Conservation (phyloP, 176 grass and related monocot genomes). For the Ananas comosus region DNA sequence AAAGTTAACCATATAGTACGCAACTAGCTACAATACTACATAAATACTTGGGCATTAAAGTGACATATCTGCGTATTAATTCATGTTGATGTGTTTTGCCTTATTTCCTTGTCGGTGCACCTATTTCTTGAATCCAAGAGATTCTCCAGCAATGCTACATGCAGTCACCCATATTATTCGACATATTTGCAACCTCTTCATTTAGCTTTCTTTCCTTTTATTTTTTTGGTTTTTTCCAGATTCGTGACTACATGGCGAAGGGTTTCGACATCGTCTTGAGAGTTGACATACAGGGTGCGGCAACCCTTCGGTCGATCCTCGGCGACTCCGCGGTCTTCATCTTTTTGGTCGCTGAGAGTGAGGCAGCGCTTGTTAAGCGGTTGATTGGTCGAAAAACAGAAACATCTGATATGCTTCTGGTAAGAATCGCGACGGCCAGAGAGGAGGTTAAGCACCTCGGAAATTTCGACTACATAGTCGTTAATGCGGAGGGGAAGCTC, state of each 20-base stretch:
- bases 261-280: constrained; percentile 86
- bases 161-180: too few species aligned
- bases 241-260: constrained; percentile 88
- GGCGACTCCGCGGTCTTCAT: constrained; percentile 91
- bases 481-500: constrained; percentile 84
- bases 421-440: constrained; percentile 75
- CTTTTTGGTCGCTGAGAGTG: constrained; percentile 81
- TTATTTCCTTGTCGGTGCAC: too few species aligned
- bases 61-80: too few species aligned
- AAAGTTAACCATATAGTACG: too few species aligned
- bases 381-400: constrained; percentile 81
- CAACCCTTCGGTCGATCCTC: constrained; percentile 64
- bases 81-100: too few species aligned
- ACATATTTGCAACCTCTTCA: not conserved
- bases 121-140: too few species aligned
- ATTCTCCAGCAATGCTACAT: too few species aligned
- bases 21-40: too few species aligned
- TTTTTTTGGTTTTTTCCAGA: constrained; percentile 29
- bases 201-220: not conserved
- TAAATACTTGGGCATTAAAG: too few species aligned
- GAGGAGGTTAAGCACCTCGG: constrained; percentile 70
- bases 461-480: constrained; percentile 74
- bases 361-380: constrained; percentile 84
- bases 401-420: constrained; percentile 90
- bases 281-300: constrained; percentile 94